Evolutionary conservation across 2,329 filamentous ascomycete genomes (phyloP), one percentile per base, ranked within the genome.

Genomic region (Botrytis paeoniae): DNA sequence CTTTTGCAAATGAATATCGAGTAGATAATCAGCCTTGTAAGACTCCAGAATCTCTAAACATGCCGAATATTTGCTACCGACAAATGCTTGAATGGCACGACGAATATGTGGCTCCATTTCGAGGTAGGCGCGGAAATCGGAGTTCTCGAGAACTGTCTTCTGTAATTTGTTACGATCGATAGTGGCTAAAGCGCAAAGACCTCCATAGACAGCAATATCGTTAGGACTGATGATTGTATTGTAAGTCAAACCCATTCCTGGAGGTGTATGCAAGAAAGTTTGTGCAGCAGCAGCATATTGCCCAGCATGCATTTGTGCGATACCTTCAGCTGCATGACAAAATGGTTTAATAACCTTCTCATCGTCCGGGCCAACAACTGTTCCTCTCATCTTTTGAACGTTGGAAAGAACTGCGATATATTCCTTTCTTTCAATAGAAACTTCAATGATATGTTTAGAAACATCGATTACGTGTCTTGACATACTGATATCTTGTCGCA

Each of bases 31-130:
- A 51, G 89, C 84, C 68, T 90, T 90, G 82, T 96, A 95, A 8
- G 89, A 88, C 79, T 96, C 93, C 0, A 99, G 87, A 51, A 95
- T 93, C 64, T 90, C 87, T 62, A 99, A 85, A 81, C 95, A 98
- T 61, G 89, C 88, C 16, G 93, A 92, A 82, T 98, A 99, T 78
- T 97, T 93, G 74, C 93, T 94, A 77, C 92, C 94, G 78, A 95
- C 93, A 83, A 98, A 99, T 80, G 93, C 91, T 12, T 89, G 89
- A 78, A 99, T 92, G 20, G 96, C 95, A 73, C 95, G 95, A 76
- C 96, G 93, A 75, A 99, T 92, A 79, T 98, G 95, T 5, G 95
- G 94, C 82, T 98, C 96, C 0, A 97, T 87, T 81, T 98, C 96
- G 22, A 99, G 88, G 80, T 96, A 97, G 63, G 88, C 89, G 70